These are phyloP conservation scores for Cercis canadensis DNA, from an alignment of 306 rosid species.

Conservation along the genomic window DNA sequence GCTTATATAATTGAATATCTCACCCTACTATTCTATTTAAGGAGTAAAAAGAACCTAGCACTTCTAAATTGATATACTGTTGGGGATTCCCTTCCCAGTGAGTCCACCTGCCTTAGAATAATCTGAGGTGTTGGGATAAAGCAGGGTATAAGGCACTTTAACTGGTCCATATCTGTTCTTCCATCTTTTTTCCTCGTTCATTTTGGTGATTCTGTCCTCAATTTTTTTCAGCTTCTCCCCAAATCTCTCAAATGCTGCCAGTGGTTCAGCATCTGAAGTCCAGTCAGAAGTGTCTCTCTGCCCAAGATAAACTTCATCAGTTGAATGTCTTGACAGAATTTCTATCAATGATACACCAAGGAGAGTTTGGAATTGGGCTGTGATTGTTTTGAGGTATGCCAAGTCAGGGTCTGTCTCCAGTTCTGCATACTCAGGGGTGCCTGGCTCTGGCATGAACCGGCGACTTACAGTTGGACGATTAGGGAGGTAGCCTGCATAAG, in stretches of 20 bases:
- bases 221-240: slow-evolving; percentile 57
- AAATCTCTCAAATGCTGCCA: slow-evolving; percentile 68
- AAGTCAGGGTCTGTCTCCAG: slow-evolving; percentile 66
- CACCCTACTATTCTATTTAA: background rate
- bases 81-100: slow-evolving; percentile 94
- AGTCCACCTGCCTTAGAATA: slow-evolving; percentile 71
- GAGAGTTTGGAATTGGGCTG: slow-evolving; percentile 88
- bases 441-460: slow-evolving; percentile 93
- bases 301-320: slow-evolving; percentile 90
- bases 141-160: slow-evolving; percentile 74
- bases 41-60: background rate
- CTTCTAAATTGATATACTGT: slow-evolving; percentile 74
- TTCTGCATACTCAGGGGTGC: slow-evolving; percentile 75
- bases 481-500: slow-evolving; percentile 92
- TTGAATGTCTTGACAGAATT: slow-evolving; percentile 79
- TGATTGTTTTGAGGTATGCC: slow-evolving; percentile 84
- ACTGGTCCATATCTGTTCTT: slow-evolving; percentile 84
- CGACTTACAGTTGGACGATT: slow-evolving; percentile 96
- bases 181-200: slow-evolving; percentile 62
- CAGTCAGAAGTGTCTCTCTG: slow-evolving; percentile 68
- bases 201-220: slow-evolving; percentile 58
- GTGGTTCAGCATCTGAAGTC: slow-evolving; percentile 66
- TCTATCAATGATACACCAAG: slow-evolving; percentile 88
- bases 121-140: slow-evolving; percentile 83
- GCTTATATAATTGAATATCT: background rate